Base-by-base conservation (phyloP, 2,329 filamentous ascomycete genomes). In the Penicillium sp. region DNA sequence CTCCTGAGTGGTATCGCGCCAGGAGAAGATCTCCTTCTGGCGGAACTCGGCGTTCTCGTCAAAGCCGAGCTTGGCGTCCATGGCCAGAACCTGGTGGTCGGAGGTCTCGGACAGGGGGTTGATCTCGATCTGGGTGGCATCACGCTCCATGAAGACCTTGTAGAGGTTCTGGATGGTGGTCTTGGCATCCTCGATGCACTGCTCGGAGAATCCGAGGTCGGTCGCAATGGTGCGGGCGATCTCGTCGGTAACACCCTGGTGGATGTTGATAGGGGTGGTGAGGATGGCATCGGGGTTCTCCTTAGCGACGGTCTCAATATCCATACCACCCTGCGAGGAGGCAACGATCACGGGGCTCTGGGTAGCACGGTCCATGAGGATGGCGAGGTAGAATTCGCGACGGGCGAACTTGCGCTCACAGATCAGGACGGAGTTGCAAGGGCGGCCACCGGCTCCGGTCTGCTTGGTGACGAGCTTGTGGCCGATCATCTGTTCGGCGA, bases 391-490 rank as follows among this genome's bases (percentile, higher is more conserved):
- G 82, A 99, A 99, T 79, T 99, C 94, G 72, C 94, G 89, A 65
- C 94, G 91, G 67, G 94, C 94, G 72, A 97, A 99, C 83, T 99
- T 99, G 84, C 94, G 92, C 84, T 99, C 94, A 80, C 93, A 96
- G 74, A 99, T 97, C 83, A 96, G 97, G 73, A 99, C 94, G 60
- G 92, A 85, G 78, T 90, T 97, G 85, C 94, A 99, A 74, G 96
- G 85, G 75, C 94, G 91, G 72, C 94, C 94, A 66, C 78, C 84
- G 66, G 93, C 90, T 75, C 94, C 94, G 53, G 94, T 99, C 83
- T 99, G 94, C 86, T 99, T 99, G 77, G 94, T 99, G 79, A 99
- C 85, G 78, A 99, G 91, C 80, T 97, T 97, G 82, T 99, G 93
- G 72, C 94, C 94, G 78, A 99, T 97, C 94, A 99, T 99, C 82